Conservation (phyloP, 139 green algal genomes). For the Micractinium sp. region DNA sequence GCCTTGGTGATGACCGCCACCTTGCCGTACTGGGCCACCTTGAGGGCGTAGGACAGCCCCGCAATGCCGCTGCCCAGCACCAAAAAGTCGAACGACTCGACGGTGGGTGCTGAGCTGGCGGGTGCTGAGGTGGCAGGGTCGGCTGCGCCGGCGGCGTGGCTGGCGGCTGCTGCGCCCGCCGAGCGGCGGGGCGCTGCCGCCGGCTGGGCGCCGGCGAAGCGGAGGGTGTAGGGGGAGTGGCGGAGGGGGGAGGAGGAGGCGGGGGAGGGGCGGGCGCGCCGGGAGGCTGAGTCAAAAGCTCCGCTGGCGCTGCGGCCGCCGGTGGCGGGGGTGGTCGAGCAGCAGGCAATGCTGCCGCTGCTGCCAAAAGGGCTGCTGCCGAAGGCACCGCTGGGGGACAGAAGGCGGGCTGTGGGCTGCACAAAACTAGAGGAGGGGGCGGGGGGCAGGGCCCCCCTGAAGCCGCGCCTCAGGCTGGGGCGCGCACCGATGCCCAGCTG, state of each 20-base stretch:
- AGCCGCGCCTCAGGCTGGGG: not conserved
- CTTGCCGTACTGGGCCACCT: constrained; percentile 88
- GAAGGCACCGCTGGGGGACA: not conserved
- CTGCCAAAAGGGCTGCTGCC: not conserved
- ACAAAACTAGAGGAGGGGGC: not conserved
- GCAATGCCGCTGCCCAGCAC: constrained; percentile 97
- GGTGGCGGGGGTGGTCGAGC: not conserved
- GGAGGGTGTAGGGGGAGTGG: not conserved
- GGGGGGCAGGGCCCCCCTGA: not conserved
- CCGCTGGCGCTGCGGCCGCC: constrained; percentile 1
- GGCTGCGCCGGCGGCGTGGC: not conserved
- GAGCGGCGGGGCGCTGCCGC: not conserved
- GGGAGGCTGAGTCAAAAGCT: not conserved
- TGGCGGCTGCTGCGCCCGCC: not conserved
- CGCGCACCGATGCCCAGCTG: not conserved
- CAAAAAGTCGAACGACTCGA: constrained; percentile 80
- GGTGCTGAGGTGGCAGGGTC: not conserved
- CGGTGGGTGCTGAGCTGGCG: not conserved
- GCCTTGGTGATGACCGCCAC: constrained; percentile 97
- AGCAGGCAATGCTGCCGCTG: not conserved
- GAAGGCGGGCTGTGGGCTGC: not conserved
- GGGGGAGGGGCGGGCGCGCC: not conserved
- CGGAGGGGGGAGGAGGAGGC: not conserved
- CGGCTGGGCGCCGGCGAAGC: not conserved
- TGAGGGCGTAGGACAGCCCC: constrained; percentile 94